A percentile compares a stretch with the other conserved stretches of the same genome.
Evolutionary conservation across 192 early-diverging fungal species (phyloP).

Genomic region (Backusella luteola): DNA sequence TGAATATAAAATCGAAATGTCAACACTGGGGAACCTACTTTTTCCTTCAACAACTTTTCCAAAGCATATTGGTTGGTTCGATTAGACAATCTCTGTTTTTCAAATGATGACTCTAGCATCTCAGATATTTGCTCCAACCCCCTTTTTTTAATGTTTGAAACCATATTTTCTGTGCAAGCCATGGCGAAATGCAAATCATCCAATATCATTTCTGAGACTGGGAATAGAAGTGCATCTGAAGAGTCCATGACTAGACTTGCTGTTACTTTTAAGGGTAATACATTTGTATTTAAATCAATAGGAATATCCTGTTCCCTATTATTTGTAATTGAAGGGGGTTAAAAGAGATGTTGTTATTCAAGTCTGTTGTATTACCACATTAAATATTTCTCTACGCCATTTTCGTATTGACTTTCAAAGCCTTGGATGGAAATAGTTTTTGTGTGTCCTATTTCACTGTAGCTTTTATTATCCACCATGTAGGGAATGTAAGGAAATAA

Average conservation of each 20-base stretch:
- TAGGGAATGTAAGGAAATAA: background rate
- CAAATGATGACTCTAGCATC: background rate
- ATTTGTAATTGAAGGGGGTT: background rate
- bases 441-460: background rate
- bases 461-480: background rate
- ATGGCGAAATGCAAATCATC: conserved; percentile 10
- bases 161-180: background rate
- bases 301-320: background rate
- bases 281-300: background rate
- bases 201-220: background rate
- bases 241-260: background rate
- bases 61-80: background rate
- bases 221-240: background rate
- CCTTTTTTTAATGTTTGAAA: background rate
- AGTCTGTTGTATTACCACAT: background rate
- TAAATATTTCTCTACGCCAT: conserved; percentile 8
- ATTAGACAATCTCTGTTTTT: background rate
- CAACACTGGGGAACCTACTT: background rate
- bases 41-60: background rate
- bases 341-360: background rate
- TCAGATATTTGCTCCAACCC: conserved; percentile 1
- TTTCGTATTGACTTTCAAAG: background rate
- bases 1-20: background rate
- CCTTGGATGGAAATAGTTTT: background rate
- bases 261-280: background rate